Base-by-base conservation (phyloP, 1,284 basidiomycete species). In the Apiotrichum veenhuisii region DNA sequence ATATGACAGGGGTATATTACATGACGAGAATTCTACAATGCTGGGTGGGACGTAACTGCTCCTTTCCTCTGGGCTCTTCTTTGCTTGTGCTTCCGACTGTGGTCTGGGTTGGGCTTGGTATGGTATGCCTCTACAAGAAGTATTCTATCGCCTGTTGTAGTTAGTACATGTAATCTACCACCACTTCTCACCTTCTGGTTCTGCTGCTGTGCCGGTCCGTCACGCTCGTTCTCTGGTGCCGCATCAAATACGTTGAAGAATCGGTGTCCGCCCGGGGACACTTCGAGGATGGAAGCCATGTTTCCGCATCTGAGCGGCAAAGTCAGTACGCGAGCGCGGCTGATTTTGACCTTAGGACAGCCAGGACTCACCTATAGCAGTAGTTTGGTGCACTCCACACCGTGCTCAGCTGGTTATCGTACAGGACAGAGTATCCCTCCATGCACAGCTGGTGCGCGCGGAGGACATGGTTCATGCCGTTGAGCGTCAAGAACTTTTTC, bases 371-470 rank as follows among this genome's bases (percentile, higher is more conserved):
- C 75, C 75, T 63, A 55, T 78, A 83, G 64, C 96, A 98, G 74
- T 98, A 98, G 75, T 99, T 99, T 20, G 95, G 95, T 43, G 94
- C 96, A 37, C 88, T 91, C 96, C 96, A 99, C 3, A 99, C 96
- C 0, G 96, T 99, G 26, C 91, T 93, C 46, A 99, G 84, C 66
- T 91, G 87, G 67, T 93, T 89, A 75, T 95, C 91, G 77, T 97
- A 98, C 36, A 98, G 81, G 5, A 94, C 92, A 25, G 88, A 86
- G 77, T 91, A 98, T 2, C 96, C 96, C 78, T 98, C 96, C 96
- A 98, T 98, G 77, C 96, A 98, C 7, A 99, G 84, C 72, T 99
- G 96, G 76, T 99, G 96, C 18, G 96, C 96, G 27, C 96, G 88
- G 17, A 98, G 83, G 66, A 99, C 97, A 73, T 98, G 95, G 38